A percentile compares a stretch with the other conserved stretches of the same genome.
Evolutionary conservation across 352 stramenopile species (phyloP).

Genomic region (Peronosclerospora sorghi): DNA sequence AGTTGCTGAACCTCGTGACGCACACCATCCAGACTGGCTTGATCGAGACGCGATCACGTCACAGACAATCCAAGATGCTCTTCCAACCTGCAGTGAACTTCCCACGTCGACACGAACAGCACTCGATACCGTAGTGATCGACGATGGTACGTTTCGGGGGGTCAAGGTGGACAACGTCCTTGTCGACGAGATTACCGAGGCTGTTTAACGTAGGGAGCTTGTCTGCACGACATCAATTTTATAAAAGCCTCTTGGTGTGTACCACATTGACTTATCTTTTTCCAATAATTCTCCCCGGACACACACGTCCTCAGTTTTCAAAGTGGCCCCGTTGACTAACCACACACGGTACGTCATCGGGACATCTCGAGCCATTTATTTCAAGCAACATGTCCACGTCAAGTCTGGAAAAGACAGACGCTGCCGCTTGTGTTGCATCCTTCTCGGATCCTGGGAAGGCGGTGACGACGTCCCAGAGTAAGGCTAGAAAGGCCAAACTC

Average conservation of each 20-base stretch:
- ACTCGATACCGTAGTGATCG: constrained; percentile 27
- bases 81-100: not conserved
- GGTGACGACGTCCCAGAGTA: constrained; percentile 4
- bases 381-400: too few relatives aligned
- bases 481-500: constrained; percentile 15
- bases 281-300: too few relatives aligned
- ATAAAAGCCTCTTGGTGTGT: too few relatives aligned
- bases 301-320: too few relatives aligned
- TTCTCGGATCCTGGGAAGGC: constrained; percentile 1
- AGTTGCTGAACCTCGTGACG: constrained; percentile 10
- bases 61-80: constrained; percentile 1
- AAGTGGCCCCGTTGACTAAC: too few relatives aligned
- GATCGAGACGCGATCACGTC: not conserved
- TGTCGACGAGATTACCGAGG: constrained; percentile 47
- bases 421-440: too few relatives aligned
- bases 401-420: too few relatives aligned
- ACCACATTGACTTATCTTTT: constrained; percentile 8
- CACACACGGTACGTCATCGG: too few relatives aligned
- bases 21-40: constrained; percentile 1
- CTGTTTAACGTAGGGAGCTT: too few relatives aligned
- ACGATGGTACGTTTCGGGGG: constrained; percentile 25
- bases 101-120: constrained; percentile 9
- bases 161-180: constrained; percentile 44
- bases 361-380: too few relatives aligned
- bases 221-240: too few relatives aligned